A percentile compares a stretch with the other conserved stretches of the same genome.
These are phyloP conservation scores for Cerrena zonata DNA, from an alignment of 1,284 basidiomycete genomes.

Conservation along the genomic window DNA sequence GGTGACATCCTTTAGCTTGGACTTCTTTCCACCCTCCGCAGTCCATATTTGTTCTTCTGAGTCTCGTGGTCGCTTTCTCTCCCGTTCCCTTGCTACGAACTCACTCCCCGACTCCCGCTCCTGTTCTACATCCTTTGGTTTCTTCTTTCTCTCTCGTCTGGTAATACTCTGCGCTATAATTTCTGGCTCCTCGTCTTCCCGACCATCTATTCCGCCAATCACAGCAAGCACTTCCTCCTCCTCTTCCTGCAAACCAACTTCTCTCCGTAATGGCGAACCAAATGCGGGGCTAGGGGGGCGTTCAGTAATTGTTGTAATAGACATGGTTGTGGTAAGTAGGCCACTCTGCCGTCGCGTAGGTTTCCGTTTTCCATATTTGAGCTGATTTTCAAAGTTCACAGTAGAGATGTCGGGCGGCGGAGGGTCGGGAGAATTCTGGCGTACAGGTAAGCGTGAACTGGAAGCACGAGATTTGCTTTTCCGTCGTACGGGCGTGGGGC, in stretches of 20 bases:
- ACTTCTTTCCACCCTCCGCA: constrained; percentile 33
- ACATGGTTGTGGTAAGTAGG: constrained; percentile 37
- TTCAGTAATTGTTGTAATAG: constrained; percentile 29
- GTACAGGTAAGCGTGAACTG: constrained; percentile 40
- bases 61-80: constrained; percentile 33
- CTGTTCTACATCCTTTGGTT: constrained; percentile 26
- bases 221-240: constrained; percentile 45
- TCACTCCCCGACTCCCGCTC: constrained; percentile 21
- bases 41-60: constrained; percentile 33
- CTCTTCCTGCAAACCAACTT: constrained; percentile 51
- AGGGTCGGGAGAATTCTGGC: constrained; percentile 28
- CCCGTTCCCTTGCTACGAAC: constrained; percentile 28
- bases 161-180: constrained; percentile 22
- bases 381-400: constrained; percentile 28
- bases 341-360: constrained; percentile 62
- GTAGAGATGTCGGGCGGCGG: constrained; percentile 19
- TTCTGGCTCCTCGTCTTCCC: constrained; percentile 26
- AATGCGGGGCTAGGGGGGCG: constrained; percentile 60
- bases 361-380: constrained; percentile 41
- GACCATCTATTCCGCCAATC: constrained; percentile 18
- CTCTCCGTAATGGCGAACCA: constrained; percentile 54
- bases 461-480: constrained; percentile 28
- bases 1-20: constrained; percentile 60
- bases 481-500: constrained; percentile 30
- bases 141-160: constrained; percentile 30